Base-by-base conservation (phyloP, 495 filamentous ascomycete species). In the Hypoxylon fragiforme region DNA sequence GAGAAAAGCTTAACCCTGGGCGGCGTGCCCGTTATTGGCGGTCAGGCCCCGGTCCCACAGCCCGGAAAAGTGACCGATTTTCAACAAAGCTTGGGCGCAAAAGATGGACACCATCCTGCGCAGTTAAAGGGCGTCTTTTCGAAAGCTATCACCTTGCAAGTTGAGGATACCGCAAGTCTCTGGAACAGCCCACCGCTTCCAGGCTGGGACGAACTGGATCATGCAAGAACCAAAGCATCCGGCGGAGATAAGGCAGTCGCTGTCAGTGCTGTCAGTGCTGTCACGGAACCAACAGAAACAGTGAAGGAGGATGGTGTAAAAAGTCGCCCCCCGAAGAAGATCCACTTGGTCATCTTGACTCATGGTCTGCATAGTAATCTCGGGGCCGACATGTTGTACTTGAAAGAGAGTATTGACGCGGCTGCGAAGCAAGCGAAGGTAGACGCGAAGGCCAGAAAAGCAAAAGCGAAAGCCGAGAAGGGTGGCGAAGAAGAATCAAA, bases 291-390 rank as follows among this genome's bases (percentile, higher is more conserved):
- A 8, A 30, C 46, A 39, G 58, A 26, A 1, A 43, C 57, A 3
- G 44, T 47, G 19, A 32, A 60, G 16, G 11, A 52, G 16, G 11
- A 52, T n/a, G 34, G 31, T 32, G 20, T 9, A 34, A 76, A 54
- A 40, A 65, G 49, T 54, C 49, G 52, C 9, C 60, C 47, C 20
- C 69, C 49, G 34, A 92, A 89, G 72, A 91, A 85, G 60, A 74
- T 97, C 0, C 94, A 98, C 64, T 75, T 98, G 50, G 94, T 98
- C 7, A 78, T 98, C 6, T 66, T 98, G 45, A 97, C 94, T 0
- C 94, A 98, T 76, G 94, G 94, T 0, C 70, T 98, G 54, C 94
- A 97, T 68, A 95, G 92, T 71, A 98, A 98, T 71, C 79, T 96
- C n/a, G 91, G 95, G 1, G 84, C 90, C 32, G 94, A 98, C 73